Percentiles rank a stretch among this genome's conserved stretches.
Conservation (phyloP, 2,329 filamentous ascomycete genomes). For the Neopestalotiopsis clavispora region DNA sequence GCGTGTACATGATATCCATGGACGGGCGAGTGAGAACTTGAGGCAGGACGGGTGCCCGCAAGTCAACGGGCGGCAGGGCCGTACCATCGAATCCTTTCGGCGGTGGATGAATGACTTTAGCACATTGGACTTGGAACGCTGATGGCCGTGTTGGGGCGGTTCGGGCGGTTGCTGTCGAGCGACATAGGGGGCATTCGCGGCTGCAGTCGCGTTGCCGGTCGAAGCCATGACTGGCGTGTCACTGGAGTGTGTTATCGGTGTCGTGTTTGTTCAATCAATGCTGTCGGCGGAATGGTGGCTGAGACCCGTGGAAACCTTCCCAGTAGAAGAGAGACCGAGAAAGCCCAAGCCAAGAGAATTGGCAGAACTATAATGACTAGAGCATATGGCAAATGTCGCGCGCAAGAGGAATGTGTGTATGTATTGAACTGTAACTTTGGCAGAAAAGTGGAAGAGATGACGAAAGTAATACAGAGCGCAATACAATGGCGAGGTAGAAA, state of each 20-base stretch:
- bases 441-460: not conserved
- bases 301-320: conserved; percentile 10
- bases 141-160: conserved; percentile 32
- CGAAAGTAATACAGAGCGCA: not conserved
- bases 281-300: conserved; percentile 10
- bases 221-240: conserved; percentile 9
- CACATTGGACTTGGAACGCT: conserved; percentile 54
- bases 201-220: not conserved
- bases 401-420: not conserved
- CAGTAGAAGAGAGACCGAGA: conserved; percentile 3
- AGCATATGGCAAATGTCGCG: not conserved
- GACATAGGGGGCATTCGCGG: not conserved
- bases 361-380: not conserved
- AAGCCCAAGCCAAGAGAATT: not conserved
- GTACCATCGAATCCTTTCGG: conserved; percentile 50
- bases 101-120: conserved; percentile 56
- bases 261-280: not conserved
- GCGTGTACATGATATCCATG: conserved; percentile 31
- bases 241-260: not conserved
- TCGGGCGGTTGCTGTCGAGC: conserved; percentile 13
- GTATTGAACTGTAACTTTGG: not conserved
- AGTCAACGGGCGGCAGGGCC: conserved; percentile 35
- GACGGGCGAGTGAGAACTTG: conserved; percentile 31
- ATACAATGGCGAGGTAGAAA: not conserved
- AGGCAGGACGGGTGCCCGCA: conserved; percentile 27